These are phyloP conservation scores for Colletotrichum cordylinicola DNA, from an alignment of 2,329 filamentous ascomycete species.

Conservation along the genomic window DNA sequence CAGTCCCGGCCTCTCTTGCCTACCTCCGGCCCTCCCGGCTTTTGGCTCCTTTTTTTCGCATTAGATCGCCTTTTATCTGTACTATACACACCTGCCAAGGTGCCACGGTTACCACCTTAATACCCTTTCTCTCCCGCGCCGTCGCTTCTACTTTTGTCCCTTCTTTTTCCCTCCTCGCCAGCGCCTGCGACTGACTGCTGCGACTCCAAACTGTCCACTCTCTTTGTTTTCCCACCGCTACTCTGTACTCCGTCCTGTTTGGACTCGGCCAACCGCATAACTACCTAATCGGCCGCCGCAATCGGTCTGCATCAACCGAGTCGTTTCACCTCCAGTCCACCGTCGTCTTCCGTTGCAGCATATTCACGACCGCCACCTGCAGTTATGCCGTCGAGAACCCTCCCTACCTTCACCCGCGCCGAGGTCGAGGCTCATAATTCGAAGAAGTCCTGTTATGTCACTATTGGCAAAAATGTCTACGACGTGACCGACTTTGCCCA, in stretches of 20 bases:
- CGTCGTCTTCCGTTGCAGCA: conserved; percentile 21
- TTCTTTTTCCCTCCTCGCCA: not conserved
- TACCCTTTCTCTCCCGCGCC: not conserved
- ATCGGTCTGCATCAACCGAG: not conserved
- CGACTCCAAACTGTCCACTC: conserved; percentile 13
- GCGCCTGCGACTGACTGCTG: conserved; percentile 5
- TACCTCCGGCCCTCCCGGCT: conserved; percentile 18
- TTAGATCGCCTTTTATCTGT: conserved; percentile 4
- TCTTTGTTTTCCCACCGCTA: conserved; percentile 8
- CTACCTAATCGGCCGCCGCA: not conserved
- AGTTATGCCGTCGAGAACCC: conserved; percentile 77
- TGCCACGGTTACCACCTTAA: not conserved
- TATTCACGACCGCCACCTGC: not conserved
- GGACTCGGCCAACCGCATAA: not conserved
- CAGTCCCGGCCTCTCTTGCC: conserved; percentile 8
- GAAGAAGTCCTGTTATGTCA: conserved; percentile 88
- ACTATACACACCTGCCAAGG: not conserved
- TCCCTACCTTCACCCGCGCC: conserved; percentile 81
- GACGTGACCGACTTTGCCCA: conserved; percentile 92
- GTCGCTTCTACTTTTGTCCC: not conserved
- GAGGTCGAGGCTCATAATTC: conserved; percentile 85
- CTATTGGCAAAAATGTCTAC: conserved; percentile 87
- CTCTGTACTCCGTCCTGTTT: not conserved
- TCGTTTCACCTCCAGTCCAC: conserved; percentile 7
- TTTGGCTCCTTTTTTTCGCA: conserved; percentile 14